Percentiles rank a stretch among this genome's conserved stretches.
phyloP scores from a whole-genome alignment of 1,284 basidiomycete genomes.

The Coniferiporia sulphurascens region DNA sequence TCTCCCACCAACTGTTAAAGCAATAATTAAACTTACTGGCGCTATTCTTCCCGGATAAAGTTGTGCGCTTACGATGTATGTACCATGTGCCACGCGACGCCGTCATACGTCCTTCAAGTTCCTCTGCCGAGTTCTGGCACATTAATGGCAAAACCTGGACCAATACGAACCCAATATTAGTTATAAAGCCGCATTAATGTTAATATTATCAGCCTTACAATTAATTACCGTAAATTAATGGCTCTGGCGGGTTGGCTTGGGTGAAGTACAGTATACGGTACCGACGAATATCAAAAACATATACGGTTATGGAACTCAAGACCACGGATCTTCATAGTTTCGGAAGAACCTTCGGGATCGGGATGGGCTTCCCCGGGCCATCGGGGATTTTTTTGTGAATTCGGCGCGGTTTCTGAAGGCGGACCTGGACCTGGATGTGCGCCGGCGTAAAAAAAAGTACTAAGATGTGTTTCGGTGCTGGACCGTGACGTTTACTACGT shows the following conservation, averaged over 20 bases:
- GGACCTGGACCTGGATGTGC: too few relatives aligned
- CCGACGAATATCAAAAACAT: too few relatives aligned
- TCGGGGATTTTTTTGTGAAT: conserved; percentile 40
- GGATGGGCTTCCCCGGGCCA: conserved; percentile 38
- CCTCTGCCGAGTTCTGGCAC: conserved; percentile 63
- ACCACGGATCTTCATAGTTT: conserved; percentile 52
- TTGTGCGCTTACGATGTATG: conserved; percentile 39
- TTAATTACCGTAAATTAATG: too few relatives aligned
- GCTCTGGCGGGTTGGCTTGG: too few relatives aligned
- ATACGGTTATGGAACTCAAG: conserved; percentile 39
- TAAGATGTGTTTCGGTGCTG: conserved; percentile 26
- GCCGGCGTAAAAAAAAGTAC: conserved; percentile 55
- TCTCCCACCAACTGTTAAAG: conserved; percentile 39
- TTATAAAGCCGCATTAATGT: too few relatives aligned
- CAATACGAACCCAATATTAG: too few relatives aligned
- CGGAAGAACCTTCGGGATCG: conserved; percentile 60
- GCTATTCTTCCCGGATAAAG: neutral
- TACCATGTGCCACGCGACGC: conserved; percentile 51
- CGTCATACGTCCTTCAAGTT: conserved; percentile 45
- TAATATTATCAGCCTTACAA: conserved; percentile 25
- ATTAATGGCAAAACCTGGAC: conserved; percentile 44
- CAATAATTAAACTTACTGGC: too few relatives aligned
- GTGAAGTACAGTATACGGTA: too few relatives aligned
- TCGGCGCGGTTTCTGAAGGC: conserved; percentile 43
- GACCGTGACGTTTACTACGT: conserved; percentile 10